Evolutionary conservation across 306 rosid species (phyloP), one percentile per base, ranked within the genome.

Genomic region (Cercis canadensis): DNA sequence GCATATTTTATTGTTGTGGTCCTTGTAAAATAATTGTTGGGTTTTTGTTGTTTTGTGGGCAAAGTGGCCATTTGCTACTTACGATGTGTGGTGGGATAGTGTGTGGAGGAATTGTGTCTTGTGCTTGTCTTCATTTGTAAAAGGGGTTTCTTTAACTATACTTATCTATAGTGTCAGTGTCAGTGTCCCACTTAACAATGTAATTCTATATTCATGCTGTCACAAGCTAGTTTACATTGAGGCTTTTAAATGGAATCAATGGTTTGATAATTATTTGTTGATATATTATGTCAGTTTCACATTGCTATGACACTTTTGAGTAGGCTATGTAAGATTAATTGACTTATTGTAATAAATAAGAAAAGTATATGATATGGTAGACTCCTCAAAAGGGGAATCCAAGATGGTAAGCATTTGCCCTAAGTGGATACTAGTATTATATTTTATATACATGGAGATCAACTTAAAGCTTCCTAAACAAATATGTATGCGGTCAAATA

Each of bases 81-180:
- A n/a, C n/a, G n/a, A n/a, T n/a, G n/a, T n/a, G n/a, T n/a, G n/a
- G n/a, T n/a, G n/a, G n/a, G n/a, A n/a, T n/a, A n/a, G n/a, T n/a
- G n/a, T n/a, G n/a, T n/a, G n/a, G n/a, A n/a, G n/a, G n/a, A n/a
- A n/a, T n/a, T n/a, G n/a, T n/a, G n/a, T n/a, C n/a, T n/a, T n/a
- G n/a, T n/a, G n/a, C n/a, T n/a, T n/a, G n/a, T n/a, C n/a, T n/a
- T n/a, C n/a, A n/a, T n/a, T n/a, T n/a, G n/a, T n/a, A n/a, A n/a
- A n/a, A n/a, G n/a, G n/a, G n/a, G n/a, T n/a, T n/a, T n/a, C n/a
- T 59, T n/a, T 14, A 19, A 37, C 45, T 18, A 41, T 37, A 34
- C 74, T 57, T 65, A 56, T 63, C 57, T 34, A 12, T 14, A 7
- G 31, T n/a, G n/a, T n/a, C 39, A 72, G 19, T 8, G 56, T 24